A percentile compares a stretch with the other conserved stretches of the same genome.
Evolutionary conservation across 1,284 basidiomycete genomes (phyloP).

Genomic region (Cutaneotrichosporon sp.): DNA sequence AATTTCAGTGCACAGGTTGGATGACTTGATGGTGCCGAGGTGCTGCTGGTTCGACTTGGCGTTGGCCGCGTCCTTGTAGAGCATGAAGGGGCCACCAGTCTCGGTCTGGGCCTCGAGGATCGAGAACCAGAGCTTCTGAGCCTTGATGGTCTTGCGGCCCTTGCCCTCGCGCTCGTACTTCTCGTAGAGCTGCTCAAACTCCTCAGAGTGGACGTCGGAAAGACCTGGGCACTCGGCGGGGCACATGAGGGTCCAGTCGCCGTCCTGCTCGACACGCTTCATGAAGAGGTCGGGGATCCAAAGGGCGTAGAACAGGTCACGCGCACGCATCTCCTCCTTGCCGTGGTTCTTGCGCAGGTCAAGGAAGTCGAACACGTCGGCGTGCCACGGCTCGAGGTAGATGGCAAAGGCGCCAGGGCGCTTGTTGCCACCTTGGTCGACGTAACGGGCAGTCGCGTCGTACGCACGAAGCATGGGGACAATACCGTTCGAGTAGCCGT

Average conservation of each 20-base stretch:
- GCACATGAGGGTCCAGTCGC: constrained; percentile 95
- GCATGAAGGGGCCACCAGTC: constrained; percentile 97
- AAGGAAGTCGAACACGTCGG: constrained; percentile 95
- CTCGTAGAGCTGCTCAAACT: constrained; percentile 86
- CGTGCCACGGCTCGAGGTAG: constrained; percentile 97
- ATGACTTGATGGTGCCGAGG: constrained; percentile 97
- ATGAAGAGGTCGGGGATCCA: constrained; percentile 99
- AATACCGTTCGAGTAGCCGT: constrained; percentile 98
- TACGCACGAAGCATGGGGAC: constrained; percentile 98
- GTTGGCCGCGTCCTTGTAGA: constrained; percentile 91
- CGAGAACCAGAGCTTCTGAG: constrained; percentile 98
- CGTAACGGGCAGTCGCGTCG: constrained; percentile 97
- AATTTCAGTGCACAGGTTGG: constrained; percentile 98
- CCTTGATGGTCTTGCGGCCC: constrained; percentile 76
- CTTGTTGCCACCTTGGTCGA: constrained; percentile 99
- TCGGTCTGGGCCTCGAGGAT: constrained; percentile 96
- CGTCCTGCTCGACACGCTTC: constrained; percentile 84
- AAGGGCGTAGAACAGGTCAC: constrained; percentile 96
- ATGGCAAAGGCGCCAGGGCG: constrained; percentile 97
- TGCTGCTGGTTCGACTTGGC: constrained; percentile 98
- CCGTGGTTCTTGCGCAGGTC: constrained; percentile 99
- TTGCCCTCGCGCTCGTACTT: constrained; percentile 89
- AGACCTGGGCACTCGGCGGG: constrained; percentile 92
- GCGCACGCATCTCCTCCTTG: constrained; percentile 94
- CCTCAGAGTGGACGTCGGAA: constrained; percentile 82